Evolutionary conservation across 441 rosid species (phyloP).

Genomic region (Flueggea neowawraea): DNA sequence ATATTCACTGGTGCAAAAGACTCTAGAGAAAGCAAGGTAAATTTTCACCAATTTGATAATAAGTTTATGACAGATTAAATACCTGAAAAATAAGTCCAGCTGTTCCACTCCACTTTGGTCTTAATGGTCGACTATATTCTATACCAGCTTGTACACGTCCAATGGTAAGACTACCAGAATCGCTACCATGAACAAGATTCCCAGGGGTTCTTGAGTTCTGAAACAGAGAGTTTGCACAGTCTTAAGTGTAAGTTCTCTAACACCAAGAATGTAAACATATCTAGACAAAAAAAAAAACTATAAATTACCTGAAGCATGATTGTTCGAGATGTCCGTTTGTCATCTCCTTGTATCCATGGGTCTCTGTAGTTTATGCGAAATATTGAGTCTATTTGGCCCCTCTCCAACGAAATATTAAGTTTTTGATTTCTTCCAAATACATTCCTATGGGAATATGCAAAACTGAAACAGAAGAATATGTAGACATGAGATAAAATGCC

Average conservation of each 20-base stretch:
- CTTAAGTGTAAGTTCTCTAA: constrained; percentile 8
- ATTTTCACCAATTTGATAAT: no score
- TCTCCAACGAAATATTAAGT: constrained; percentile 81
- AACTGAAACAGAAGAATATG: constrained; percentile 50
- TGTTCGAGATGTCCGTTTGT: constrained; percentile 85
- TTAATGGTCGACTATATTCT: constrained; percentile 85
- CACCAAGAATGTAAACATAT: constrained; percentile 10
- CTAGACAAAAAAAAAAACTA: constrained; percentile 6
- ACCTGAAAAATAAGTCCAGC: constrained; percentile 91
- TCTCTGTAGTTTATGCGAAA: constrained; percentile 90
- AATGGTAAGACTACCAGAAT: constrained; percentile 69
- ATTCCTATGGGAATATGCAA: constrained; percentile 94
- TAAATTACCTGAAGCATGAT: constrained; percentile 78
- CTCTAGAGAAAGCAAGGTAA: no score
- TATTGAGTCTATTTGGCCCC: constrained; percentile 94
- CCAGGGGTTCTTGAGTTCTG: constrained; percentile 96
- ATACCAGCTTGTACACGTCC: constrained; percentile 81
- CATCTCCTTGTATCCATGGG: constrained; percentile 98
- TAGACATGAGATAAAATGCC: constrained; percentile 13
- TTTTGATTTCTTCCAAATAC: constrained; percentile 93
- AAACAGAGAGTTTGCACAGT: constrained; percentile 13
- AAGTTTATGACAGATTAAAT: constrained; percentile 1
- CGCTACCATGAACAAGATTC: constrained; percentile 84
- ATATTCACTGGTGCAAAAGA: no score
- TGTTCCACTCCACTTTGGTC: constrained; percentile 97